Base-by-base conservation (phyloP, 2,329 filamentous ascomycete species). In the Trichophyton mentagrophytes region DNA sequence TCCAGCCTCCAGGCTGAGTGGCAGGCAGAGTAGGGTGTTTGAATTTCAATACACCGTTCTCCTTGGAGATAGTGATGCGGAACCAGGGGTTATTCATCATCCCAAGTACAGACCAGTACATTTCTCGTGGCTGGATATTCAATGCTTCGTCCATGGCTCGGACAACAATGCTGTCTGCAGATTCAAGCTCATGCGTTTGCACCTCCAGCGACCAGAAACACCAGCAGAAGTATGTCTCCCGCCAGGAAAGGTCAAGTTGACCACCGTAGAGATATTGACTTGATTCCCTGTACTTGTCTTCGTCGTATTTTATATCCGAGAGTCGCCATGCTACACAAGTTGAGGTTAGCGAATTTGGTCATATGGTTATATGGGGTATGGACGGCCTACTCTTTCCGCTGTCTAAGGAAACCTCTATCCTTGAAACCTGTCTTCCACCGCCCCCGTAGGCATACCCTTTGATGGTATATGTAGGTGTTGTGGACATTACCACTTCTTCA, bases 21-120 rank as follows among this genome's bases (percentile, higher is more conserved):
- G 86, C 85, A 5, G 90, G 89, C 64, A 90, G 87, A 2, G 90
- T 95, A 0, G 91, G 91, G 67, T 96, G 91, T 71, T 96, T 90
- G 66, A 96, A 96, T 4, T 83, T 80, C 47, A 96, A 74, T 6
- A 69, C 73, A 15, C 82, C 78, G 0, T 78, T 79, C 62, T 91
- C 85, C 61, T 85, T 85, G 59, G 84, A 82, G 60, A 96, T 87
- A 1, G 85, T 83, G 0, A 96, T 82, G 3, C 91, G 81, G 72
- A 87, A 96, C 91, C 91, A 96, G 0, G 89, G 88, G 67, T 96
- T 96, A 74, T 96, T 96, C 91, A 96, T 96, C 91, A 96, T 96
- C 0, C 91, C 90, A 44, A 96, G 76, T 1, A 95, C 90, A 63
- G 85, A 90, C 91, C 91, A 96, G 75, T 96, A 96, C 89, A 96